Base-by-base conservation (phyloP, 2,329 filamentous ascomycete genomes). In the Colletotrichum scovillei region DNA sequence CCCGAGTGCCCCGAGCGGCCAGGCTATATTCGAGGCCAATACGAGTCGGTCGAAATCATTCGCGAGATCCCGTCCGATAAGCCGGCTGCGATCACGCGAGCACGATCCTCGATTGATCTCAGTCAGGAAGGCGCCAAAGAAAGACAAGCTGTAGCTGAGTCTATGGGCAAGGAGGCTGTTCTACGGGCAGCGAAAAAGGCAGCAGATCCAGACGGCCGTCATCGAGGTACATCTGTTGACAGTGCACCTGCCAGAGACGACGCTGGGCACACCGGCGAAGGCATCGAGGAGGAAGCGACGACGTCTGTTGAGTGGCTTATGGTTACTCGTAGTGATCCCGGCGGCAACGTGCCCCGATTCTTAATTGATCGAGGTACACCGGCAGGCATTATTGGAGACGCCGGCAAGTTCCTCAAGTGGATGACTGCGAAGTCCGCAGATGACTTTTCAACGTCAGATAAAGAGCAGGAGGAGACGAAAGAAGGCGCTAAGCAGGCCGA, bases 341-440 rank as follows among this genome's bases (percentile, higher is more conserved):
- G 95, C 12, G 95, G 95, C 65, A 96, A 91, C 72, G 95, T 98
- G 22, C 95, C 95, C 1, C 89, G 94, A 16, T 97, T 97, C 83
- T 92, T 98, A 88, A 94, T 97, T n/a, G 95, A 97, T 78, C 92
- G 94, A 79, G 94, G 93, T 35, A 97, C 95, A 0, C 95, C 95
- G 0, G 91, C 88, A 12, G 94, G 94, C 46, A 97, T 98, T 77
- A 89, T 94, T 30, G 87, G 87, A 55, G 95, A 97, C 80, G 93
- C 95, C 0, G 88, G 89, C 66, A 97, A 95, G 81, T 97, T 97
- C 76, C 81, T 97, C 16, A 90, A 95, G 70, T 97, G 95, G 95
- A 78, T 89, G 35, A 84, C 84, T 8, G 80, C 84, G 5, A 85
- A 84, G 73, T 80, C 80, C 11, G 76, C 80, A 16, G 79, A 83